Evolutionary conservation across 495 filamentous ascomycete species (phyloP).

Genomic region (Penicillium salamii): DNA sequence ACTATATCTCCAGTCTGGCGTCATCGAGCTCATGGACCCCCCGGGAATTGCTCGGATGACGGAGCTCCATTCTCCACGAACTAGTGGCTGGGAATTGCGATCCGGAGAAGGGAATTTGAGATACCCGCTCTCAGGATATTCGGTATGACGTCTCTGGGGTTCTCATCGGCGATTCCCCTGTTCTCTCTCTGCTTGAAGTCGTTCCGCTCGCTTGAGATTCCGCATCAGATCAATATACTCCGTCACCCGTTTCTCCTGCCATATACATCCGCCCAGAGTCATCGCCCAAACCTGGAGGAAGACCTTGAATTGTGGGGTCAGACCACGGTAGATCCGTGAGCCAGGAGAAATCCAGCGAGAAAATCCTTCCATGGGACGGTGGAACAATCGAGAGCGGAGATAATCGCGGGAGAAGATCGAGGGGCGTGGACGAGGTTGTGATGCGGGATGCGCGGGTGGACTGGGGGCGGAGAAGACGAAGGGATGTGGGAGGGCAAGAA

Average conservation of each 20-base stretch:
- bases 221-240: conserved; percentile 54
- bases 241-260: conserved; percentile 72
- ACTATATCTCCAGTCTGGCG: conserved; percentile 5
- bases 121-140: neutral
- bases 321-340: conserved; percentile 72
- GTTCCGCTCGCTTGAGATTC: conserved; percentile 62
- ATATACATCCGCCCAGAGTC: conserved; percentile 80
- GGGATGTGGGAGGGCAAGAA: conserved; percentile 44
- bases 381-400: conserved; percentile 37
- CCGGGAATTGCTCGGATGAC: no score
- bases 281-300: conserved; percentile 86
- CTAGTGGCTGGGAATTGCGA: neutral
- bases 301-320: conserved; percentile 91
- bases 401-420: conserved; percentile 37
- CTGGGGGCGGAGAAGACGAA: conserved; percentile 37
- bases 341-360: conserved; percentile 44
- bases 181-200: conserved; percentile 58
- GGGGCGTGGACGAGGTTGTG: conserved; percentile 21
- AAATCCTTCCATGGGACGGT: conserved; percentile 44
- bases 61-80: neutral
- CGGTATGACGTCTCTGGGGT: neutral
- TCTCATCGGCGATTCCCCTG: conserved; percentile 17
- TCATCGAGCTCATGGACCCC: conserved; percentile 4
- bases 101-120: neutral
- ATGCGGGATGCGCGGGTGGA: conserved; percentile 16